A percentile compares a stretch with the other conserved stretches of the same genome.
Evolutionary conservation across 257 asterid genomes (phyloP).

Genomic region (Capsicum rhomboideum): DNA sequence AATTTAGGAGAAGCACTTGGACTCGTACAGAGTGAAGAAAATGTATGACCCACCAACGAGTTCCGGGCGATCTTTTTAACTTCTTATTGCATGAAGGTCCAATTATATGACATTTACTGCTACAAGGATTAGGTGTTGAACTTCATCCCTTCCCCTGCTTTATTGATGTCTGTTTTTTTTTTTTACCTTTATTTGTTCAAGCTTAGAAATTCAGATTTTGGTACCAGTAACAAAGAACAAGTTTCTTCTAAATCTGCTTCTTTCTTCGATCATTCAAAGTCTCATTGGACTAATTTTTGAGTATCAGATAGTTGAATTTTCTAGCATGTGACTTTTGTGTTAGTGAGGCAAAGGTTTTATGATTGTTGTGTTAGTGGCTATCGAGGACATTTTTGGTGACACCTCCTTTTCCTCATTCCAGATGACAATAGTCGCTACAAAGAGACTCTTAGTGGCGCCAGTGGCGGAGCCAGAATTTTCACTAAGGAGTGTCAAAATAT

Average conservation of each 20-base stretch:
- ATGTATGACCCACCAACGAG: background rate
- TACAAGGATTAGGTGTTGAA: background rate
- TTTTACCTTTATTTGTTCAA: background rate
- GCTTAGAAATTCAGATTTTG: background rate
- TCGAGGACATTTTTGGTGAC: no score
- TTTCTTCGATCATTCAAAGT: background rate
- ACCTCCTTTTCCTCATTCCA: no score
- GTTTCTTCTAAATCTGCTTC: background rate
- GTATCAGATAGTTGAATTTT: no score
- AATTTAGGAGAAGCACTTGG: slow-evolving; percentile 35
- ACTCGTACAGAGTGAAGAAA: slow-evolving; percentile 9
- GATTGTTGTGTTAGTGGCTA: no score
- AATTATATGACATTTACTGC: background rate
- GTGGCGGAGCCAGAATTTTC: no score
- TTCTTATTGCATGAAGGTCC: background rate
- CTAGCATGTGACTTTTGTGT: no score
- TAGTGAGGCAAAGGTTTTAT: no score
- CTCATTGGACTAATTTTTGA: background rate
- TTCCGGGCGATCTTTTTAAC: background rate
- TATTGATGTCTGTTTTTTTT: background rate
- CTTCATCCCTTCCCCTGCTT: background rate
- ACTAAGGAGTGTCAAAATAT: no score
- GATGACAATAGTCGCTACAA: no score
- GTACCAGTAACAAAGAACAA: background rate
- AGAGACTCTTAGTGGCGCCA: no score